These are phyloP conservation scores for Penicillium angulare DNA, from an alignment of 495 filamentous ascomycete genomes.

Conservation along the genomic window DNA sequence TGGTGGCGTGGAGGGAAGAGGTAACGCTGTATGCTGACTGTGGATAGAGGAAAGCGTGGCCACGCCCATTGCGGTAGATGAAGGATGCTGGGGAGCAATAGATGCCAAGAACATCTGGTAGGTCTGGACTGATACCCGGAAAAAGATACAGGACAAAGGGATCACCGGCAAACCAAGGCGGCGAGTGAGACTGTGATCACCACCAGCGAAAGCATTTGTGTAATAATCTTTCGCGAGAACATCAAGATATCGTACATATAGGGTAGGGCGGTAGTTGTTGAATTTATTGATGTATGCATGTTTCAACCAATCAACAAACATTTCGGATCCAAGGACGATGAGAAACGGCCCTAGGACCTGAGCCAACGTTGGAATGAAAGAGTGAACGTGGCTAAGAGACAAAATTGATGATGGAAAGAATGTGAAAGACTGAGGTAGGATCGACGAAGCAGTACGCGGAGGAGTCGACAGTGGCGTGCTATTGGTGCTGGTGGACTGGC, in stretches of 20 bases:
- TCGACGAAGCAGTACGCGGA: slow-evolving; percentile 54
- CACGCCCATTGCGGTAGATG: slow-evolving; percentile 65
- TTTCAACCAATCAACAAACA: slow-evolving; percentile 96
- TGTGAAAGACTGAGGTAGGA: slow-evolving; percentile 83
- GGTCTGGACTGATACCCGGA: slow-evolving; percentile 89
- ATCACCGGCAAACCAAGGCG: slow-evolving; percentile 90
- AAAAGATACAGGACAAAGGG: slow-evolving; percentile 90
- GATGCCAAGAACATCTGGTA: slow-evolving; percentile 98
- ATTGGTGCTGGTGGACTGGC: slow-evolving; percentile 39
- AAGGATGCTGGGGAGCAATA: slow-evolving; percentile 69
- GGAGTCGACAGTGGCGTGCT: slow-evolving; percentile 48
- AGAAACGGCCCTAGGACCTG: slow-evolving; percentile 90
- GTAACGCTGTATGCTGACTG: slow-evolving; percentile 42
- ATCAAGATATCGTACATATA: slow-evolving; percentile 88
- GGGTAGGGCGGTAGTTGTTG: slow-evolving; percentile 87
- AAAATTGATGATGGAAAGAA: slow-evolving; percentile 65
- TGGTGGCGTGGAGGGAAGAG: slow-evolving; percentile 31
- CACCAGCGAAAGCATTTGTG: slow-evolving; percentile 75
- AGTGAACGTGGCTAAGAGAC: slow-evolving; percentile 44
- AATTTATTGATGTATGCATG: slow-evolving; percentile 98
- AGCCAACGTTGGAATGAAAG: slow-evolving; percentile 66
- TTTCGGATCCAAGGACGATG: slow-evolving; percentile 90
- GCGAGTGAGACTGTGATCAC: slow-evolving; percentile 82
- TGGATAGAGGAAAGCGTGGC: slow-evolving; percentile 62
- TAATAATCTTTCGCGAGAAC: slow-evolving; percentile 97